phyloP scores from a whole-genome alignment of 2,329 filamentous ascomycete genomes.

The Pseudogymnoascus sp. region DNA sequence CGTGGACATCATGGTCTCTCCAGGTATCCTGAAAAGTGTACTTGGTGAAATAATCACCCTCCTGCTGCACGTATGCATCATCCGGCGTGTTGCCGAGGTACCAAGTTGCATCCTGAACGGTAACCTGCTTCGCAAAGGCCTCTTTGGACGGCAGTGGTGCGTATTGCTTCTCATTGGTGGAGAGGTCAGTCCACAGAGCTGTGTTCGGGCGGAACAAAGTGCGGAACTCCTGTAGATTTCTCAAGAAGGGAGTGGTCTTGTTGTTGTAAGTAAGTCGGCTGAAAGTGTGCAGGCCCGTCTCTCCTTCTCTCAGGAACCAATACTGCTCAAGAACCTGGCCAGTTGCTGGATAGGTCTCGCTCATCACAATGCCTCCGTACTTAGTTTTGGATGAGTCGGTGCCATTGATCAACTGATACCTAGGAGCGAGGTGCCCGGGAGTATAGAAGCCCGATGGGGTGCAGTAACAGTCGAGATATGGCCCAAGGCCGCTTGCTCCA shows the following conservation, averaged over 20 bases:
- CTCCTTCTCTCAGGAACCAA: slow-evolving; percentile 53
- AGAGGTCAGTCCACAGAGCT: slow-evolving; percentile 51
- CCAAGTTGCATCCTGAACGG: slow-evolving; percentile 58
- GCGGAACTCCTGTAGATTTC: slow-evolving; percentile 52
- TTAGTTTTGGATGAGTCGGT: slow-evolving; percentile 39
- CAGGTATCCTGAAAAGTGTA: slow-evolving; percentile 53
- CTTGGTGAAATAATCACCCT: slow-evolving; percentile 57
- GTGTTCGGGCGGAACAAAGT: slow-evolving; percentile 53
- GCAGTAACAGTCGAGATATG: slow-evolving; percentile 57
- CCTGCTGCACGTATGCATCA: slow-evolving; percentile 46
- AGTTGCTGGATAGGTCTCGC: slow-evolving; percentile 47
- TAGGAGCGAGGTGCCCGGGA: slow-evolving; percentile 41
- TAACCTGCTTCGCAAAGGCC: slow-evolving; percentile 34
- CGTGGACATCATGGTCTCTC: slow-evolving; percentile 50
- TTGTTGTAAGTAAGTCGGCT: slow-evolving; percentile 52
- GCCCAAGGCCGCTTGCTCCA: slow-evolving; percentile 41
- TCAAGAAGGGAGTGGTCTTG: slow-evolving; percentile 43
- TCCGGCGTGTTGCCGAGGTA: slow-evolving; percentile 45
- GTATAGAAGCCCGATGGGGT: slow-evolving; percentile 51
- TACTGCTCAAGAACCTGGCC: slow-evolving; percentile 54
- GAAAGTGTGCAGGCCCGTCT: slow-evolving; percentile 55
- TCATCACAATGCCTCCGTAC: slow-evolving; percentile 52
- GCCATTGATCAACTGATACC: slow-evolving; percentile 43
- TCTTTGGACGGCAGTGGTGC: slow-evolving; percentile 42
- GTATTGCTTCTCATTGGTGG: slow-evolving; percentile 46